Conservation (phyloP, 768 basidiomycete genomes). For the Rickenella mellea region DNA sequence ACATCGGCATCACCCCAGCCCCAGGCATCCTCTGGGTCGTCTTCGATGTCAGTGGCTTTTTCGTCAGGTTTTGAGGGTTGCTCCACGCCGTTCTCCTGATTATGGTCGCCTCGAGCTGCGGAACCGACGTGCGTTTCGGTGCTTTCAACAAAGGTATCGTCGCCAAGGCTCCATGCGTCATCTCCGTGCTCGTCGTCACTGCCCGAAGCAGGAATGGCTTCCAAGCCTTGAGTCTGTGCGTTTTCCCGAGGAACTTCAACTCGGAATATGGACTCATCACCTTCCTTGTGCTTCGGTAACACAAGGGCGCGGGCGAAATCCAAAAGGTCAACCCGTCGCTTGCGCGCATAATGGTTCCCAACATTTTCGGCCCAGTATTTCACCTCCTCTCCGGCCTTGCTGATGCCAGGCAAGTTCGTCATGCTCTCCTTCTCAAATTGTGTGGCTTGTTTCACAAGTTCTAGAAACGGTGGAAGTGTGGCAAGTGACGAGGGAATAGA, state of each 20-base stretch:
- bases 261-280: not conserved
- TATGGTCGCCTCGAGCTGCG: constrained; percentile 4
- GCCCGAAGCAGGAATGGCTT: constrained; percentile 7
- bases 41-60: constrained; percentile 19
- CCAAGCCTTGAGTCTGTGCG: not conserved
- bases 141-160: too few species aligned
- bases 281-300: constrained; percentile 12
- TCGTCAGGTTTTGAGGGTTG: constrained; percentile 3
- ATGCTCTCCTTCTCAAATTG: constrained; percentile 55
- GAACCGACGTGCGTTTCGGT: constrained; percentile 22
- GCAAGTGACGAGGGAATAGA: constrained; percentile 59
- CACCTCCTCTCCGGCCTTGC: constrained; percentile 38
- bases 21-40: constrained; percentile 56
- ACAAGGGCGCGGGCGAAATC: constrained; percentile 52
- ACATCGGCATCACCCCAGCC: constrained; percentile 55
- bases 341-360: constrained; percentile 69
- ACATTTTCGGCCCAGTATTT: constrained; percentile 62
- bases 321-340: constrained; percentile 57
- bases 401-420: constrained; percentile 38
- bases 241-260: constrained; percentile 9
- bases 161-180: constrained; percentile 39
- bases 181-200: constrained; percentile 14
- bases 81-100: constrained; percentile 6
- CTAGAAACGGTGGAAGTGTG: constrained; percentile 52
- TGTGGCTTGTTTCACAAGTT: constrained; percentile 46